phyloP scores from a whole-genome alignment of 305 asterid species.

The Solanum aculeatissimum region DNA sequence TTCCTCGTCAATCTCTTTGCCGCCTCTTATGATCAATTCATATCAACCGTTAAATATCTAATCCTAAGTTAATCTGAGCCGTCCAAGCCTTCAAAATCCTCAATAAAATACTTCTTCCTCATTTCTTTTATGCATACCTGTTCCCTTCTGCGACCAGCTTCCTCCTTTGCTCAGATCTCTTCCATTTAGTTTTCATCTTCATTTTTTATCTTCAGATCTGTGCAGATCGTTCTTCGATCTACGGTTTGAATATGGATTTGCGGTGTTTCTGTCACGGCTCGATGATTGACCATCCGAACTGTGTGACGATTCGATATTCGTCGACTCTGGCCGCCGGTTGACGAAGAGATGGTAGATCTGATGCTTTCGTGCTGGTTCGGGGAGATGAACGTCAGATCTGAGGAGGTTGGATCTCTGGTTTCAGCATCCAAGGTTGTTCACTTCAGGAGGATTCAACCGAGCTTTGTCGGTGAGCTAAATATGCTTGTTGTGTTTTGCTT shows the following conservation, averaged over 20 bases:
- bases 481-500: background rate
- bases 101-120: conserved; percentile 7
- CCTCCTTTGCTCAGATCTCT: background rate
- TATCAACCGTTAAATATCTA: conserved; percentile 13
- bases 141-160: too few relatives aligned
- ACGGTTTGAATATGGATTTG: conserved; percentile 19
- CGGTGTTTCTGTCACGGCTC: background rate
- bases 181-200: background rate
- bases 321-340: background rate
- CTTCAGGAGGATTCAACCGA: background rate
- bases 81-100: conserved; percentile 3
- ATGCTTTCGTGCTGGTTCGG: background rate
- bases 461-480: background rate
- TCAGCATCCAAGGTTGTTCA: background rate
- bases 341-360: background rate
- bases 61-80: conserved; percentile 8
- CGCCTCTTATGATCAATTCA: background rate
- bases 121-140: accelerated
- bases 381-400: too few relatives aligned
- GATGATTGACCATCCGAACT: background rate
- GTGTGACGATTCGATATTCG: background rate
- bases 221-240: conserved; percentile 23
- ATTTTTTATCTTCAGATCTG: background rate
- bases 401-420: background rate
- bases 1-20: background rate